phyloP scores from a whole-genome alignment of 1,139 yeast species.

The Kazachstania sp. region DNA sequence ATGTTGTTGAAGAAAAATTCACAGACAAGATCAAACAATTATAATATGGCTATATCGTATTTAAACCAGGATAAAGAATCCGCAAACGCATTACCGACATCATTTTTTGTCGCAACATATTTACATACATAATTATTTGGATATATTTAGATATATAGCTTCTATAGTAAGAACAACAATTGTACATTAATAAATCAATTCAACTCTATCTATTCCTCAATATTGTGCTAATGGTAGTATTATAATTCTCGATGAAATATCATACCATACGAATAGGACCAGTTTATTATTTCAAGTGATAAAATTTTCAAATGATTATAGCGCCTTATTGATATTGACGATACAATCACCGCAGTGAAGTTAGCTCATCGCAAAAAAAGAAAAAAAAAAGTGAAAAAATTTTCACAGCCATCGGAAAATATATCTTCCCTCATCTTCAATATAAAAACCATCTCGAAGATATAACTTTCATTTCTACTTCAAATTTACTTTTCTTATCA shows the following conservation, averaged over 20 bases:
- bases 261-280: background rate
- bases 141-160: no score
- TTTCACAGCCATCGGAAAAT: background rate
- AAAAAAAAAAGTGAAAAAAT: slow-evolving; percentile 4
- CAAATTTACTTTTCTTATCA: background rate
- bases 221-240: no score
- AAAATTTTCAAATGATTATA: slow-evolving; percentile 7
- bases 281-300: slow-evolving; percentile 3
- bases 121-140: background rate
- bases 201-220: no score
- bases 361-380: no score
- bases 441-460: background rate
- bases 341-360: no score
- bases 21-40: slow-evolving; percentile 48
- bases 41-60: slow-evolving; percentile 5
- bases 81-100: background rate
- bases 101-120: background rate
- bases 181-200: no score
- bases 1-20: slow-evolving; percentile 72
- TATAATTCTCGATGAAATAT: no score
- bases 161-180: no score
- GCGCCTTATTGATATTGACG: background rate
- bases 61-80: background rate
- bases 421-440: background rate
- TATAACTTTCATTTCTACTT: background rate